Percentiles rank a stretch among this genome's conserved stretches.
Evolutionary conservation across 352 stramenopile genomes (phyloP).

Genomic region (Globisporangium lucens): DNA sequence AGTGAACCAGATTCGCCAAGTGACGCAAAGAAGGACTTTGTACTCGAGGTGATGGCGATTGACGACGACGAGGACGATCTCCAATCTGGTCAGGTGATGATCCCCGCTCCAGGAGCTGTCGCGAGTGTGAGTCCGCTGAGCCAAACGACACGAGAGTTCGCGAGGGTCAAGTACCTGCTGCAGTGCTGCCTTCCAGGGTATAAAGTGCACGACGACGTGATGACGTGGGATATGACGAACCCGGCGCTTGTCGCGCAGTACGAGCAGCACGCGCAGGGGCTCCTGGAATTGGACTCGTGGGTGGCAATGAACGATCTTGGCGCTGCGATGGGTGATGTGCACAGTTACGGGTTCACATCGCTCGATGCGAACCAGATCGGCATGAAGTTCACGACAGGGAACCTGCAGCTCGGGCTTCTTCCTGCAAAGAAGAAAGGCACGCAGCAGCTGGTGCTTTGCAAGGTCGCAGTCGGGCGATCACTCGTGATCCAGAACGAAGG

Average conservation of each 20-base stretch:
- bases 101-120: conserved; percentile 29
- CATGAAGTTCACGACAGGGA: conserved; percentile 73
- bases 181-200: conserved; percentile 55
- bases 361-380: conserved; percentile 35
- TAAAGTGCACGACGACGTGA: conserved; percentile 51
- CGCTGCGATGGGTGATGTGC: conserved; percentile 46
- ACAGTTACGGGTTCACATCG: conserved; percentile 51
- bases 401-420: conserved; percentile 34
- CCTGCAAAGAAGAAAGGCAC: conserved; percentile 18
- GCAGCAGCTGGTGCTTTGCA: conserved; percentile 71
- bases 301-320: conserved; percentile 68
- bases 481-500: conserved; percentile 45
- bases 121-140: conserved; percentile 51
- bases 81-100: conserved; percentile 17
- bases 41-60: not conserved
- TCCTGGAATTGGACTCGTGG: conserved; percentile 77
- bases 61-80: conserved; percentile 18
- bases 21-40: not conserved
- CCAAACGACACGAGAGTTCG: conserved; percentile 47
- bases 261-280: conserved; percentile 35
- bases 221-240: conserved; percentile 76
- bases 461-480: conserved; percentile 65
- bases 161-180: conserved; percentile 62
- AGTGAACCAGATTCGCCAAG: not conserved
- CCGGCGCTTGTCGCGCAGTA: conserved; percentile 54